phyloP scores from a whole-genome alignment of 768 basidiomycete species.

The Hysterangium stoloniferum region DNA sequence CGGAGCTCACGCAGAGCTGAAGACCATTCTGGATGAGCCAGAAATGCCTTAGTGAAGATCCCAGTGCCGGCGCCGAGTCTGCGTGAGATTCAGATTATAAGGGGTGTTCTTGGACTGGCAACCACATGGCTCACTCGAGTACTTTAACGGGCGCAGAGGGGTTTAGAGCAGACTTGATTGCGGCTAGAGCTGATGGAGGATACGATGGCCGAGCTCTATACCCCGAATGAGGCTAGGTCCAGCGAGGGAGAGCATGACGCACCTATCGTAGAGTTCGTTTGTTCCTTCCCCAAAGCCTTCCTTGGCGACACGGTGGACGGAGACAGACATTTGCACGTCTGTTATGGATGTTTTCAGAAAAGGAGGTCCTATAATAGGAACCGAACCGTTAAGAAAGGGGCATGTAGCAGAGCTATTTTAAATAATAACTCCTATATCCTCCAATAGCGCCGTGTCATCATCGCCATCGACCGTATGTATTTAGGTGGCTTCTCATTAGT shows the following conservation, averaged over 20 bases:
- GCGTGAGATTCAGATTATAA: slow-evolving; percentile 15
- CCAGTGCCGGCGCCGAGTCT: slow-evolving; percentile 85
- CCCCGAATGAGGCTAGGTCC: not conserved
- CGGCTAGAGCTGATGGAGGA: slow-evolving; percentile 50
- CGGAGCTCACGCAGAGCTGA: slow-evolving; percentile 43
- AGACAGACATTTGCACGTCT: no score
- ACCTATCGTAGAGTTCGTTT: slow-evolving; percentile 78
- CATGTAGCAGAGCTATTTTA: no score
- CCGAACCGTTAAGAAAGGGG: no score
- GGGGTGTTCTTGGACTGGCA: no score
- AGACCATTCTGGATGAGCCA: slow-evolving; percentile 54
- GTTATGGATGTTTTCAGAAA: no score
- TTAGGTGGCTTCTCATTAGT: no score
- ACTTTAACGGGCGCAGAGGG: slow-evolving; percentile 42
- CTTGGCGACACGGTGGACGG: slow-evolving; percentile 60
- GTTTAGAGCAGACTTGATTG: slow-evolving; percentile 45
- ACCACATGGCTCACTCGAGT: slow-evolving; percentile 54
- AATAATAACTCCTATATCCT: no score
- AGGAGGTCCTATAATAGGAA: no score
- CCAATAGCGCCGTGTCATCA: no score
- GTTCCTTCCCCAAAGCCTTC: slow-evolving; percentile 73
- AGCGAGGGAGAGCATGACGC: slow-evolving; percentile 2
- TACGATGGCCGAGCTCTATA: slow-evolving; percentile 77
- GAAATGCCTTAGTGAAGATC: slow-evolving; percentile 77
- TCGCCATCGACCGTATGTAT: no score